These are phyloP conservation scores for Sporothrix pseudoabietina DNA, from an alignment of 2,329 filamentous ascomycete species.

Conservation along the genomic window DNA sequence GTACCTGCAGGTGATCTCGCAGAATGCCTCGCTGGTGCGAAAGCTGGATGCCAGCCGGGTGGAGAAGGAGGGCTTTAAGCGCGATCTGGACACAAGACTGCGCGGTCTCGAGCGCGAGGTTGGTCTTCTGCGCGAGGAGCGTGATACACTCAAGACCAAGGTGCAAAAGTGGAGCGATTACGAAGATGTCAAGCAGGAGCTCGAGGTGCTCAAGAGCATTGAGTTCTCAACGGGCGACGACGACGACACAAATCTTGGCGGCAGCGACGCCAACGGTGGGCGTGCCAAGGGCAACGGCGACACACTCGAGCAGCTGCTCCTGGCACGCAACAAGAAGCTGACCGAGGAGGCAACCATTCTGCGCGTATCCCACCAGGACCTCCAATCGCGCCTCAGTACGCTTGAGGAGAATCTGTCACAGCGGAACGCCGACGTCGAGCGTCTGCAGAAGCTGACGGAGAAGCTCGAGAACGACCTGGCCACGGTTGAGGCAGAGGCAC, in stretches of 20 bases:
- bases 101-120: constrained; percentile 80
- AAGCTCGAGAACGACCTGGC: constrained; percentile 92
- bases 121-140: constrained; percentile 73
- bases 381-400: constrained; percentile 76
- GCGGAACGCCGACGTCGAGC: constrained; percentile 84
- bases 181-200: constrained; percentile 91
- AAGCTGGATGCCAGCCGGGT: constrained; percentile 82
- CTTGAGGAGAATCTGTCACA: constrained; percentile 81
- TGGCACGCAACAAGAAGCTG: constrained; percentile 95
- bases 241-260: constrained; percentile 58
- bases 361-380: constrained; percentile 89
- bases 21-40: constrained; percentile 88
- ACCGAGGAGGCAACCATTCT: constrained; percentile 90
- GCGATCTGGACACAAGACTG: constrained; percentile 72
- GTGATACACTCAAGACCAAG: constrained; percentile 76
- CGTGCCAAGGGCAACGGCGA: constrained; percentile 67
- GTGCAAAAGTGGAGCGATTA: constrained; percentile 91
- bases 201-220: constrained; percentile 96
- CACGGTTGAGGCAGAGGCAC: constrained; percentile 80
- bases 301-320: constrained; percentile 83
- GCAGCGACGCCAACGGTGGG: constrained; percentile 42
- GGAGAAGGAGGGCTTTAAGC: constrained; percentile 79
- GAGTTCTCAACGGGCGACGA: constrained; percentile 93
- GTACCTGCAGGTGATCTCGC: constrained; percentile 84
- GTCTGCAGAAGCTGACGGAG: constrained; percentile 78